Conservation (phyloP, 106 monocot species). For the Allium sativum region DNA sequence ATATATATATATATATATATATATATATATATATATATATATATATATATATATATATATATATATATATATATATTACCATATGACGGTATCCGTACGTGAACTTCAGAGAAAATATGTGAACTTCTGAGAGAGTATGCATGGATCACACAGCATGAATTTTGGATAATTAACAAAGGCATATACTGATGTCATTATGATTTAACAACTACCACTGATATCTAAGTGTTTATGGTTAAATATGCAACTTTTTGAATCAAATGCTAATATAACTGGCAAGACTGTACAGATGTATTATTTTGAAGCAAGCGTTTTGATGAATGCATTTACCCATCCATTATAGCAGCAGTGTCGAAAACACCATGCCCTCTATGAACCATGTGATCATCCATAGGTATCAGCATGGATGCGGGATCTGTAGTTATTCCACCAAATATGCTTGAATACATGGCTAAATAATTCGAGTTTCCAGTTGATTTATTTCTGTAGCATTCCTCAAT, state of each 20-base stretch:
- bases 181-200: background rate
- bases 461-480: constrained; percentile 21
- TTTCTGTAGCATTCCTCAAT: constrained; percentile 44
- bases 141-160: background rate
- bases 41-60: background rate
- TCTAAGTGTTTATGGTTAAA: background rate
- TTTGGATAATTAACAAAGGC: background rate
- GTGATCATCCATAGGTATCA: constrained; percentile 89
- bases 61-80: background rate
- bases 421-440: constrained; percentile 84
- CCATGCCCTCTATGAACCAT: constrained; percentile 97
- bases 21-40: background rate
- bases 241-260: background rate
- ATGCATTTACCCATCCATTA: constrained; percentile 62
- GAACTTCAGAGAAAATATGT: too few species aligned
- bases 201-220: background rate
- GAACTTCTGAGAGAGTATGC: too few species aligned
- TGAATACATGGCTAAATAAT: constrained; percentile 85
- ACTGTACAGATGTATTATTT: too few species aligned
- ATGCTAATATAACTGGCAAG: too few species aligned
- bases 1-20: background rate
- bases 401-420: constrained; percentile 72
- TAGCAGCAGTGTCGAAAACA: constrained; percentile 92
- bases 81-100: background rate
- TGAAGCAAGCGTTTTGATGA: background rate